phyloP scores from a whole-genome alignment of 805 yeast species.

The Suhomyces xylopsoci region DNA sequence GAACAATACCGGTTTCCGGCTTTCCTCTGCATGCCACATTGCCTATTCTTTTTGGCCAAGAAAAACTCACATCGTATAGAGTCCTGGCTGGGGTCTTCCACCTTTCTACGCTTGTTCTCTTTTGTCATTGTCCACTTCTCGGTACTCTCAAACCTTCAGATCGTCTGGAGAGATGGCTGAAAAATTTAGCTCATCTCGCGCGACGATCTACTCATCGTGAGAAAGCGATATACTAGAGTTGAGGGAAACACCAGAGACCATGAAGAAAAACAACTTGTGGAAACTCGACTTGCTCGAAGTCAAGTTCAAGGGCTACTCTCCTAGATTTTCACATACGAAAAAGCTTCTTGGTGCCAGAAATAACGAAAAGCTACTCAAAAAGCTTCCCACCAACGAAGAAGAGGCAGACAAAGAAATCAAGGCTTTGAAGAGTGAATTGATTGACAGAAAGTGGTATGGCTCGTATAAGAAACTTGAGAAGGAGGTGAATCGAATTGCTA shows the following conservation, averaged over 20 bases:
- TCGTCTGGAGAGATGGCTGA: neutral
- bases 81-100: neutral
- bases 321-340: conserved; percentile 51
- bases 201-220: neutral
- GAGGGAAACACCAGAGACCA: neutral
- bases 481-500: conserved; percentile 26
- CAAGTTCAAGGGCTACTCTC: conserved; percentile 39
- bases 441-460: conserved; percentile 49
- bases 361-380: conserved; percentile 38
- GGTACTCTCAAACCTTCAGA: neutral
- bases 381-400: conserved; percentile 36
- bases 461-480: conserved; percentile 40
- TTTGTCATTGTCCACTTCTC: neutral
- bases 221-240: neutral
- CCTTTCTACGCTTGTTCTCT: conserved; percentile 7
- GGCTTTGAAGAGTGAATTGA: conserved; percentile 42
- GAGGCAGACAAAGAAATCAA: conserved; percentile 47
- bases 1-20: conserved; percentile 53
- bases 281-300: conserved; percentile 56
- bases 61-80: conserved; percentile 47
- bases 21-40: conserved; percentile 61
- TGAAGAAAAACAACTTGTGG: conserved; percentile 46
- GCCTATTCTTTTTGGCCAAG: conserved; percentile 48
- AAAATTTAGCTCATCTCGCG: conserved; percentile 2
- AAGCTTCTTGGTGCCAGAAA: conserved; percentile 45